Conservation (phyloP, 2,329 filamentous ascomycete species). For the Aschersonia sp. region DNA sequence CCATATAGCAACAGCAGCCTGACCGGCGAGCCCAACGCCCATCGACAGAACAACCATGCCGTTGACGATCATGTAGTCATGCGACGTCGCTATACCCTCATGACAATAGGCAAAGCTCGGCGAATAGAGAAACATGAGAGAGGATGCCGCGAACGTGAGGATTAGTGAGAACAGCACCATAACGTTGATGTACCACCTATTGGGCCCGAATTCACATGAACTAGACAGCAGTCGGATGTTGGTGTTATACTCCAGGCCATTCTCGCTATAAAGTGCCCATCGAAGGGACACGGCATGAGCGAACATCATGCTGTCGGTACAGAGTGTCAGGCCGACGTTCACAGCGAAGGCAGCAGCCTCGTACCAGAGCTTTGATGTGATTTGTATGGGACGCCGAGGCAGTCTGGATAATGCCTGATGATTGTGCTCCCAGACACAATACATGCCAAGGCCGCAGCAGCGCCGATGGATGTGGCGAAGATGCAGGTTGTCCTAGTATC, state of each 20-base stretch:
- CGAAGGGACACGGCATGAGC: neutral
- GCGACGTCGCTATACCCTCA: too few relatives aligned
- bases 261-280: neutral
- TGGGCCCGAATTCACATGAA: neutral
- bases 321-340: neutral
- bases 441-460: neutral
- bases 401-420: neutral
- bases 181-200: neutral
- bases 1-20: neutral
- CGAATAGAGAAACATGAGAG: neutral
- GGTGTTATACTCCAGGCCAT: neutral
- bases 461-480: neutral
- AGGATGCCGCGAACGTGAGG: neutral
- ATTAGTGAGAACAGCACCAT: neutral
- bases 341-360: neutral
- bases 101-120: neutral
- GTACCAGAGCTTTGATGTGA: neutral
- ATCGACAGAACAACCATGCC: neutral
- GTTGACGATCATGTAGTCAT: neutral
- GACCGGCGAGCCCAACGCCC: neutral
- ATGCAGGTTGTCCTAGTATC: neutral
- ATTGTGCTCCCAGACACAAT: neutral
- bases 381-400: neutral
- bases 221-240: neutral
- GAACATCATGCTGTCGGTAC: neutral